Percentiles rank a stretch among this genome's conserved stretches.
phyloP scores from a whole-genome alignment of 441 rosid species.

The Mallotus repandus region DNA sequence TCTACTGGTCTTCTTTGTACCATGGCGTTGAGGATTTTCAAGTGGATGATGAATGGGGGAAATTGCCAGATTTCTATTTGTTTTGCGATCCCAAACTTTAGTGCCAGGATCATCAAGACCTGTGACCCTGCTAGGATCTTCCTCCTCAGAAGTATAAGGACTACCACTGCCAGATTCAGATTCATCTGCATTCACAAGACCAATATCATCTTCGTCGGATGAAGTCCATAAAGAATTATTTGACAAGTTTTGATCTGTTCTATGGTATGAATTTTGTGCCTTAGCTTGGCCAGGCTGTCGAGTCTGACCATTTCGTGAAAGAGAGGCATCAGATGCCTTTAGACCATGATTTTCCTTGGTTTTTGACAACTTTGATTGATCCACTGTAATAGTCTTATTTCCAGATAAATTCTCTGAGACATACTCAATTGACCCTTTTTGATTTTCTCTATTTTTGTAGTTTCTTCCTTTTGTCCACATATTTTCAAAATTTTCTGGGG shows the following conservation, averaged over 20 bases:
- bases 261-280: slow-evolving; percentile 31
- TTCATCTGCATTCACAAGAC: slow-evolving; percentile 34
- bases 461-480: slow-evolving; percentile 99
- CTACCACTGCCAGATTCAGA: slow-evolving; percentile 56
- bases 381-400: slow-evolving; percentile 36
- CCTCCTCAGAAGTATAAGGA: slow-evolving; percentile 81
- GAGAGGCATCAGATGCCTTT: slow-evolving; percentile 31
- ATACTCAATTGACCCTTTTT: slow-evolving; percentile 43
- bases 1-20: slow-evolving; percentile 48
- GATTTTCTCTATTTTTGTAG: slow-evolving; percentile 62
- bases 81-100: slow-evolving; percentile 97
- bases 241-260: slow-evolving; percentile 33
- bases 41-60: slow-evolving; percentile 96
- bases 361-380: slow-evolving; percentile 33
- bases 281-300: slow-evolving; percentile 31
- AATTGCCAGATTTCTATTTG: slow-evolving; percentile 69
- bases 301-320: slow-evolving; percentile 28
- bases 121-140: slow-evolving; percentile 60
- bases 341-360: slow-evolving; percentile 35
- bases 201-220: slow-evolving; percentile 50
- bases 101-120: slow-evolving; percentile 96
- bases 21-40: slow-evolving; percentile 62
- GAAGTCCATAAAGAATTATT: slow-evolving; percentile 42
- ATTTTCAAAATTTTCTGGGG: slow-evolving; percentile 96
- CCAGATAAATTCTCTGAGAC: slow-evolving; percentile 45